Percentiles rank a stretch among this genome's conserved stretches.
Conservation (phyloP, 2,329 filamentous ascomycete species). For the Colletotrichum navitas region DNA sequence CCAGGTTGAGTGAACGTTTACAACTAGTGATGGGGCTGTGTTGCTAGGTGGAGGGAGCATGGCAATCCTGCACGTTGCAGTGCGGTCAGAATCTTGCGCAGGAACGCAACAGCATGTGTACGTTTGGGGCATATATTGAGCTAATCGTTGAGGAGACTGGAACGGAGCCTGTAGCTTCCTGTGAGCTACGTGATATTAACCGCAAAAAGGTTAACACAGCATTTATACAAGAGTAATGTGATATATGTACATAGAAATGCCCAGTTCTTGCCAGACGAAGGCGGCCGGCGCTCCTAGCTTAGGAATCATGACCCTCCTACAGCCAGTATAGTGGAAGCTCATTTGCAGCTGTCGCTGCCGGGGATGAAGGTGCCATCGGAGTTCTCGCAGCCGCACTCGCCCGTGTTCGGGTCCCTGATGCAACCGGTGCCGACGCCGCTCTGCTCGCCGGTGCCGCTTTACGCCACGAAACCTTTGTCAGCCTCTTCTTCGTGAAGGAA, state of each 20-base stretch:
- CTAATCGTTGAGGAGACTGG: background rate
- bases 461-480: background rate
- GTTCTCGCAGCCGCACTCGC: constrained; percentile 39
- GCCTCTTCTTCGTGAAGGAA: background rate
- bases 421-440: constrained; percentile 26
- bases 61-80: background rate
- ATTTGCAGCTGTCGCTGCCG: constrained; percentile 30
- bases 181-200: too few species aligned
- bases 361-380: constrained; percentile 36
- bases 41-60: background rate
- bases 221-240: background rate
- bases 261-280: background rate
- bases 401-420: constrained; percentile 39
- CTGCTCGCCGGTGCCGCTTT: constrained; percentile 22
- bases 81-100: background rate
- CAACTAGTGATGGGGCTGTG: background rate
- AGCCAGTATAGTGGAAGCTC: background rate
- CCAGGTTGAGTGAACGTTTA: background rate
- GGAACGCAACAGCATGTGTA: background rate
- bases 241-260: constrained; percentile 3
- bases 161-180: background rate
- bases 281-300: background rate
- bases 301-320: background rate
- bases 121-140: background rate
- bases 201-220: accelerated